These are phyloP conservation scores for Pterocarpus macrocarpus DNA, from an alignment of 306 rosid genomes.

Conservation along the genomic window DNA sequence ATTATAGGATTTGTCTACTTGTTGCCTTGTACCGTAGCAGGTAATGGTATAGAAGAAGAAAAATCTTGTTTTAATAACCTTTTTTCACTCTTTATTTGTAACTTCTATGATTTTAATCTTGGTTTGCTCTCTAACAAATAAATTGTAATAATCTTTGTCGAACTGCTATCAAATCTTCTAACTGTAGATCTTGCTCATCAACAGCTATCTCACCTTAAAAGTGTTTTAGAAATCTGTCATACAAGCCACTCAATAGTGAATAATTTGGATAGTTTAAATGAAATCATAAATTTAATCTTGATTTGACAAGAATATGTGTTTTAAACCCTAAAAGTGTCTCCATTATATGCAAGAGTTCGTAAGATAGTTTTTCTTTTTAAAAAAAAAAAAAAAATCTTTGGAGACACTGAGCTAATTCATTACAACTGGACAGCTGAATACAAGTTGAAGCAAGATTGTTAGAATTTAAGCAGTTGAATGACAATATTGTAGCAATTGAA, in stretches of 20 bases:
- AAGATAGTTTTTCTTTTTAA: too few species aligned
- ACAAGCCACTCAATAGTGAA: too few species aligned
- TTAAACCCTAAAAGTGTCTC: too few species aligned
- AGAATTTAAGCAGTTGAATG: background rate
- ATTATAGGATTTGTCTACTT: background rate
- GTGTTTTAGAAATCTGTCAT: background rate
- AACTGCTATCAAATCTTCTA: background rate
- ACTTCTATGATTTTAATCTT: background rate
- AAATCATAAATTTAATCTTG: too few species aligned
- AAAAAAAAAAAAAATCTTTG: too few species aligned
- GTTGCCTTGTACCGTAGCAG: constrained; percentile 29
- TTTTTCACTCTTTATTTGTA: background rate
- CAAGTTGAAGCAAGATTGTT: background rate
- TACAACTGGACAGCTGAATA: constrained; percentile 11
- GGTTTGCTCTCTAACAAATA: background rate
- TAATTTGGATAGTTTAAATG: too few species aligned
- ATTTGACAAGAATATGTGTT: too few species aligned
- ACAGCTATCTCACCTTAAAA: background rate
- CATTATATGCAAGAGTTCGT: too few species aligned
- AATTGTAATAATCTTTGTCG: background rate
- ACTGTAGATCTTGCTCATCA: background rate
- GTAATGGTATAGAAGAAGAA: background rate
- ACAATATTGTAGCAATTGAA: background rate
- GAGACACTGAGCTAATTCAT: background rate
- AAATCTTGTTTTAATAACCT: background rate